Base-by-base conservation (phyloP, 23 red algal genomes). In the Cyanidium caldarium region DNA sequence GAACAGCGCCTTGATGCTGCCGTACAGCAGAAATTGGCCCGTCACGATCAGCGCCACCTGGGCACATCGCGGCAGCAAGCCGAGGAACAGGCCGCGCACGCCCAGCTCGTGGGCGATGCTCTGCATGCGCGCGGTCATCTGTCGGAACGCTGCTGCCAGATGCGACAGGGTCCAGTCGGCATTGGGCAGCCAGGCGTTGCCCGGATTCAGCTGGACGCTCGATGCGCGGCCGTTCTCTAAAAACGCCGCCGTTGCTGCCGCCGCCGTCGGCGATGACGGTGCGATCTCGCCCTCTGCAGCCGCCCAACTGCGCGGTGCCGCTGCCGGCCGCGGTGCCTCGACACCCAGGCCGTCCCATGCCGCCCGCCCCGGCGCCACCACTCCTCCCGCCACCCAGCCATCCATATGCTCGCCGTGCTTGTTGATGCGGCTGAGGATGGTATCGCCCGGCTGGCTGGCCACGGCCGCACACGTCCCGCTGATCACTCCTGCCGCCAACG, bases 1-100 rank as follows among this genome's bases (percentile, higher is more conserved):
- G 65, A 80, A 85, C 70, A 80, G 69, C 30, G 83, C 51, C 42
- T 94, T 94, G 67, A 94, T 83, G n/a, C 68, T 78, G 44, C 81
- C 88, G 35, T 94, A 94, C 35, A 94, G 82, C 14, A 94, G 57
- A 57, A 94, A 94, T 44, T 94, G 88, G 14, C 82, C 88, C 5
- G 76, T 81, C 42, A 94, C 76, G 80, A 94, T 85, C 30, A 68
- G 71, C 61, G 67, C 45, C 28, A 94, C 88, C 38, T 86, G 88
- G 2, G 85, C 72, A 33, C 85, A 39, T 38, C 88, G 69, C 23
- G 76, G 65, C 26, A 77, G 38, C 3, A 94, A 72, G 67, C 88
- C 88, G 0, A 65, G 30, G 69, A 94, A 94, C 51, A 94, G 44
- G 0, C 81, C 78, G 20, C 67, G 34, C 15, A 82, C 25, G 16